phyloP scores from a whole-genome alignment of 805 yeast genomes.

The Metschnikowia peoriensis region DNA sequence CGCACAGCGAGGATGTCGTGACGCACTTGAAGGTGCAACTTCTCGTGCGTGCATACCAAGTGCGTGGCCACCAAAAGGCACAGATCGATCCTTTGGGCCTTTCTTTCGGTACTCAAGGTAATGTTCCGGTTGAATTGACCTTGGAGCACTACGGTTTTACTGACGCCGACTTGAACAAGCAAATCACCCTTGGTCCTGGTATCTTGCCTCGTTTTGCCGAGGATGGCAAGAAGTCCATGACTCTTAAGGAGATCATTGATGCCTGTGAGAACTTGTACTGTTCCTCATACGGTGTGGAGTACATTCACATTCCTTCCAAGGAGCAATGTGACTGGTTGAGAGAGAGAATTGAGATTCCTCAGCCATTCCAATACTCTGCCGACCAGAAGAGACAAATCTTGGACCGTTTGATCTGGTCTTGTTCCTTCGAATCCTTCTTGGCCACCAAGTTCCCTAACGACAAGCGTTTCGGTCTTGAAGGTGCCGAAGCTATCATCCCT shows the following conservation, averaged over 20 bases:
- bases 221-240: constrained; percentile 60
- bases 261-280: constrained; percentile 85
- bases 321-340: constrained; percentile 98
- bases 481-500: constrained; percentile 95
- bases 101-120: constrained; percentile 70
- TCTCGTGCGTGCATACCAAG: constrained; percentile 97
- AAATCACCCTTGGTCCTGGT: constrained; percentile 94
- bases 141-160: constrained; percentile 90
- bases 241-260: constrained; percentile 73
- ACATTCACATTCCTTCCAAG: constrained; percentile 94
- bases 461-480: constrained; percentile 98
- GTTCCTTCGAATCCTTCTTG: constrained; percentile 88
- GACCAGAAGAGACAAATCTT: constrained; percentile 95
- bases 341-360: constrained; percentile 91
- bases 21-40: constrained; percentile 94
- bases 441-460: constrained; percentile 97
- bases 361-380: constrained; percentile 73
- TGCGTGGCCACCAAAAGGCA: constrained; percentile 96
- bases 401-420: constrained; percentile 95
- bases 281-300: constrained; percentile 87
- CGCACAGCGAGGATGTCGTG: constrained; percentile 61
- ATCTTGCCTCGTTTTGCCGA: constrained; percentile 87
- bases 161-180: constrained; percentile 77
- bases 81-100: constrained; percentile 93
- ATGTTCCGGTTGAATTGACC: constrained; percentile 81